A percentile compares a stretch with the other conserved stretches of the same genome.
These are phyloP conservation scores for Batrachochytrium dendrobatidis DNA, from an alignment of 371 early-diverging fungal genomes.

Conservation along the genomic window DNA sequence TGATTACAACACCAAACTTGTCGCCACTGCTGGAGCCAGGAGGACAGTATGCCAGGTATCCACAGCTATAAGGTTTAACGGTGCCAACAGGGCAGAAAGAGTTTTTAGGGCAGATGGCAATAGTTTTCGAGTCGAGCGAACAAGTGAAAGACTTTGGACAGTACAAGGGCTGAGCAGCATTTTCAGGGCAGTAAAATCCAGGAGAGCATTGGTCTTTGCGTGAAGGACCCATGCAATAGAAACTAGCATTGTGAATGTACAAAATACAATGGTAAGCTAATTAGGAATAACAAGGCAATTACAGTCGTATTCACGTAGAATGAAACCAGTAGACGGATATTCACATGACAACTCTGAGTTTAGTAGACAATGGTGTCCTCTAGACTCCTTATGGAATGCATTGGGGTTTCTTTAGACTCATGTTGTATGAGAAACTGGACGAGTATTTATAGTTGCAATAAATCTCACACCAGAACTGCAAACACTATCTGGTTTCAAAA, in stretches of 20 bases:
- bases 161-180: constrained; percentile 20
- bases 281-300: no score
- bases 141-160: constrained; percentile 33
- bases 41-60: constrained; percentile 16
- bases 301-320: no score
- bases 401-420: no score
- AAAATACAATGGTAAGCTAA: constrained; percentile 7
- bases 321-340: constrained; percentile 3
- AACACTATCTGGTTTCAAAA: no score
- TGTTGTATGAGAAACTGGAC: no score
- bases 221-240: constrained; percentile 6
- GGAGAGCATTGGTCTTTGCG: constrained; percentile 18
- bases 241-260: constrained; percentile 5
- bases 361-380: no score
- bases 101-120: constrained; percentile 11
- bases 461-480: no score
- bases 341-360: no score
- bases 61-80: constrained; percentile 5
- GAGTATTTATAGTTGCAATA: no score
- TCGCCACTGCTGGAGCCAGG: constrained; percentile 8
- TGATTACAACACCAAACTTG: constrained; percentile 9
- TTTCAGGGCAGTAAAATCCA: constrained; percentile 37
- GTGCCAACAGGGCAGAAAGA: constrained; percentile 17
- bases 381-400: no score
- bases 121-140: constrained; percentile 2